Percentiles rank a stretch among this genome's conserved stretches.
Evolutionary conservation across 805 yeast genomes (phyloP).

Genomic region (Tetrapisispora fleetii): DNA sequence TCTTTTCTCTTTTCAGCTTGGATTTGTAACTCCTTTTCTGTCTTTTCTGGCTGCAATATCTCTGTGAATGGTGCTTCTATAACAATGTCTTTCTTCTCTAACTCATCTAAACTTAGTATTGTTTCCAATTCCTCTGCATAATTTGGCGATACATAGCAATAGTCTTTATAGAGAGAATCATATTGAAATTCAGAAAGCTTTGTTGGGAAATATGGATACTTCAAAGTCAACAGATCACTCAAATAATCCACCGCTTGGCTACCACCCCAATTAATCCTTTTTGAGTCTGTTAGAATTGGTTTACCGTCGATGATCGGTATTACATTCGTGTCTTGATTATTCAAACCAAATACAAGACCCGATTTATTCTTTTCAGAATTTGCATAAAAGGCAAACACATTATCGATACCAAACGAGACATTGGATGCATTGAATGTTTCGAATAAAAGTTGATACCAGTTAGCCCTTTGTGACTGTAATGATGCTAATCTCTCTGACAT

Average conservation of each 20-base stretch:
- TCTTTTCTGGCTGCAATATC: slow-evolving; percentile 56
- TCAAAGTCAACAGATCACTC: slow-evolving; percentile 54
- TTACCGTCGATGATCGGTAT: slow-evolving; percentile 71
- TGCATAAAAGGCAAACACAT: slow-evolving; percentile 64
- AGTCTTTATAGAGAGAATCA: slow-evolving; percentile 58
- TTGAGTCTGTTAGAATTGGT: slow-evolving; percentile 56
- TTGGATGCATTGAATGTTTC: slow-evolving; percentile 73
- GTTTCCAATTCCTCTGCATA: slow-evolving; percentile 53
- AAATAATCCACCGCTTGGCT: slow-evolving; percentile 57
- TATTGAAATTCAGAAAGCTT: slow-evolving; percentile 56
- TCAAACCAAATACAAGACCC: slow-evolving; percentile 77
- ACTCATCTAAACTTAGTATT: slow-evolving; percentile 48
- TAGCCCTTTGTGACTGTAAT: slow-evolving; percentile 58
- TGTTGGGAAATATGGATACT: slow-evolving; percentile 87
- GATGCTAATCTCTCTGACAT: slow-evolving; percentile 71
- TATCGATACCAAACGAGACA: slow-evolving; percentile 73
- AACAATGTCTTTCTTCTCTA: slow-evolving; percentile 64
- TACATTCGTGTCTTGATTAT: slow-evolving; percentile 71
- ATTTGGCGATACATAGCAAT: slow-evolving; percentile 65
- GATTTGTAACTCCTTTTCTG: slow-evolving; percentile 69
- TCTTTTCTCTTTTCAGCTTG: slow-evolving; percentile 76
- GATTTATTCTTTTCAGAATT: slow-evolving; percentile 32
- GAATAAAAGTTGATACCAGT: slow-evolving; percentile 72
- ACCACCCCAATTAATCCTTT: slow-evolving; percentile 91
- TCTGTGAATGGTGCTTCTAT: slow-evolving; percentile 75